Evolutionary conservation across 345 rosid species (phyloP).

Genomic region (Geranium brycei): DNA sequence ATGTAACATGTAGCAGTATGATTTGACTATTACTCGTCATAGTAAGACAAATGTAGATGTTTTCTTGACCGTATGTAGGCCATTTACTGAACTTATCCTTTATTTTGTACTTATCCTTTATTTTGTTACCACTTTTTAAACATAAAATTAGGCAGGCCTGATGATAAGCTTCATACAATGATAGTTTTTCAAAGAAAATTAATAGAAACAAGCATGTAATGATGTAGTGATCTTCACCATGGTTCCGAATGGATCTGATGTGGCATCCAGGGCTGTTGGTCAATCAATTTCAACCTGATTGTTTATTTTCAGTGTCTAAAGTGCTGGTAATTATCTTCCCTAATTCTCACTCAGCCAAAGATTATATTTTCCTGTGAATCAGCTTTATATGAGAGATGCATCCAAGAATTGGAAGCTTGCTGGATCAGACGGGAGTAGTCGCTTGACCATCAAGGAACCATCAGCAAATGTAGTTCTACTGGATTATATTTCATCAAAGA

Average conservation of each 20-base stretch:
- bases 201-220: not conserved
- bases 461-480: constrained; percentile 53
- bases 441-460: constrained; percentile 60
- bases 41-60: too few relatives aligned
- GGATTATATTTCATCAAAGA: constrained; percentile 63
- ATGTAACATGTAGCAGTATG: too few relatives aligned
- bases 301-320: too few relatives aligned
- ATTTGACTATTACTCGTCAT: too few relatives aligned
- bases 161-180: not conserved
- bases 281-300: too few relatives aligned
- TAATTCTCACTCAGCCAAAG: not conserved
- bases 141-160: not conserved
- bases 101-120: too few relatives aligned
- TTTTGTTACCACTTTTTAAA: not conserved
- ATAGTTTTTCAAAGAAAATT: not conserved
- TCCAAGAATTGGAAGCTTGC: constrained; percentile 77
- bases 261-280: not conserved
- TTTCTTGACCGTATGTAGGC: not conserved
- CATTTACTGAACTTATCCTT: not conserved
- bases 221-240: not conserved
- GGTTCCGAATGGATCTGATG: not conserved
- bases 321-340: not conserved
- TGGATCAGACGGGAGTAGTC: constrained; percentile 55
- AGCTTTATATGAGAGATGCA: constrained; percentile 79
- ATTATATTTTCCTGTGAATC: constrained; percentile 6